phyloP scores from a whole-genome alignment of 2,329 filamentous ascomycete genomes.

The Alternaria metachromatica region DNA sequence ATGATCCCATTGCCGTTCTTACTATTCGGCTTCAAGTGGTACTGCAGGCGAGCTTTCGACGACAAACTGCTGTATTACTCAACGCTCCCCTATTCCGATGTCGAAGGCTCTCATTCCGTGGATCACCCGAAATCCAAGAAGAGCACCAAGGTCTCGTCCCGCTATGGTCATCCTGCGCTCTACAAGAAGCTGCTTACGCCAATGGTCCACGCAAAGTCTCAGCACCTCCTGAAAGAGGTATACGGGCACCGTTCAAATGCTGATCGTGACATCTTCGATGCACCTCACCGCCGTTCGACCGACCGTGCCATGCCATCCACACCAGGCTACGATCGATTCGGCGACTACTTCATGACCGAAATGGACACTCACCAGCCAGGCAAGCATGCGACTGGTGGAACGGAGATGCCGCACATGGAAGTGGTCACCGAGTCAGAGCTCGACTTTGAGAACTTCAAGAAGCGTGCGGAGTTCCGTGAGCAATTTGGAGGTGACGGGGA shows the following conservation, averaged over 20 bases:
- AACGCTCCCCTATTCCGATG: constrained; percentile 58
- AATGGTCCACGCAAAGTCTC: constrained; percentile 91
- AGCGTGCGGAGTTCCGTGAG: constrained; percentile 83
- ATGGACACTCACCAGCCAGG: constrained; percentile 68
- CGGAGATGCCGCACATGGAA: constrained; percentile 70
- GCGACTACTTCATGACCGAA: constrained; percentile 79
- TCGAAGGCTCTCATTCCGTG: constrained; percentile 57
- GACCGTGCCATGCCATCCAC: constrained; percentile 53
- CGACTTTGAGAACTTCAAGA: constrained; percentile 90
- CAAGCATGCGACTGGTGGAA: constrained; percentile 43
- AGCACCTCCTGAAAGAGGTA: constrained; percentile 80
- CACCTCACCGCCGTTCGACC: constrained; percentile 31
- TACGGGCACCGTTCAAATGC: constrained; percentile 80
- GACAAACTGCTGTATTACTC: constrained; percentile 80
- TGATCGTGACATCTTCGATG: constrained; percentile 43
- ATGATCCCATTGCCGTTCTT: constrained; percentile 79
- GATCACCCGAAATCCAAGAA: constrained; percentile 38
- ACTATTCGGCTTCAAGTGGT: constrained; percentile 82
- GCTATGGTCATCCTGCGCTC: constrained; percentile 89
- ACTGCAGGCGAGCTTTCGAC: constrained; percentile 78
- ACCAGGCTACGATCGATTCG: constrained; percentile 66
- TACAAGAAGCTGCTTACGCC: constrained; percentile 70
- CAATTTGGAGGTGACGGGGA: constrained; percentile 77
- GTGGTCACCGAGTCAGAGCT: constrained; percentile 83
- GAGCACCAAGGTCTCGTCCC: constrained; percentile 70